A percentile compares a stretch with the other conserved stretches of the same genome.
phyloP scores from a whole-genome alignment of 148 eudicot species.

The Dianthus caryophyllus region DNA sequence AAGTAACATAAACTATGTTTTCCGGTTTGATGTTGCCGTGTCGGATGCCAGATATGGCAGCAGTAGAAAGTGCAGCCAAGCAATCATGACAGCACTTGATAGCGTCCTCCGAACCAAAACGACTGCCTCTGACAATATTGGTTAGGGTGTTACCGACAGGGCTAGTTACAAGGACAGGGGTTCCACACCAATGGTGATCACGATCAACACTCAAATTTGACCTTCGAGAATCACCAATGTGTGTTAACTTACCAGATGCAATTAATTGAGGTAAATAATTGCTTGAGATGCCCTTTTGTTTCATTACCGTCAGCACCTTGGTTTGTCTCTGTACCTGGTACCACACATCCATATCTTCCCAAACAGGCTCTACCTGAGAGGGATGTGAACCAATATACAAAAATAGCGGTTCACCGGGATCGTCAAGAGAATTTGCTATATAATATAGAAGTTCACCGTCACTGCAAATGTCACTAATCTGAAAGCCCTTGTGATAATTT shows the following conservation, averaged over 20 bases:
- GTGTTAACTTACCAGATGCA: conserved; percentile 75
- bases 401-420: conserved; percentile 50
- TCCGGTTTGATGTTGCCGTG: conserved; percentile 94
- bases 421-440: conserved; percentile 54
- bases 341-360: conserved; percentile 92
- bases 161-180: conserved; percentile 72
- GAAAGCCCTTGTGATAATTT: conserved; percentile 55
- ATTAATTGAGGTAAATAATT: conserved; percentile 67
- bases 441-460: conserved; percentile 66
- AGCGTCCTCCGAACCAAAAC: conserved; percentile 60
- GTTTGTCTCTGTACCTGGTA: conserved; percentile 98
- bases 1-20: conserved; percentile 56
- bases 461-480: conserved; percentile 51
- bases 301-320: conserved; percentile 76
- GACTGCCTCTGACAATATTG: conserved; percentile 48
- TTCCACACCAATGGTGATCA: conserved; percentile 80
- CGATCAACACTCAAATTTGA: conserved; percentile 58
- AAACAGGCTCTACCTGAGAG: conserved; percentile 83
- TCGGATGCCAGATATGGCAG: conserved; percentile 56
- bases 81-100: conserved; percentile 94
- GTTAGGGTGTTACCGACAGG: conserved; percentile 74
- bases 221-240: conserved; percentile 60
- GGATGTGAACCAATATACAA: conserved; percentile 84
- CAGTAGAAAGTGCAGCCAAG: conserved; percentile 68
- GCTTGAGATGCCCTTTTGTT: conserved; percentile 68